These are phyloP conservation scores for Ampelomyces quisqualis DNA, from an alignment of 2,329 filamentous ascomycete species.

Conservation along the genomic window DNA sequence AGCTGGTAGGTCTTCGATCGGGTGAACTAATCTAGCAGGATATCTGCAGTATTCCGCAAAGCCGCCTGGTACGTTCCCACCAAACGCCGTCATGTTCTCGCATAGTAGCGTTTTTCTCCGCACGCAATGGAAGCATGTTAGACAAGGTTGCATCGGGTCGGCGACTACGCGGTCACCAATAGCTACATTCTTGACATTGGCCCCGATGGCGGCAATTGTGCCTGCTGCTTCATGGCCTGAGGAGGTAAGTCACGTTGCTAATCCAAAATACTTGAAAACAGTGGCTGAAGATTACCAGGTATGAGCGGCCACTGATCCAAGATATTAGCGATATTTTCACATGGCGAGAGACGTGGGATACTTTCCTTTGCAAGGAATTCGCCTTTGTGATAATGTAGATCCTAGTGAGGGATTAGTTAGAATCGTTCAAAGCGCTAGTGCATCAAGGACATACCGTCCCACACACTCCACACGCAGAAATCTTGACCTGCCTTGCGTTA, in stretches of 20 bases:
- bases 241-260: background rate
- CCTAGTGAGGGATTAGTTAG: slow-evolving; percentile 12
- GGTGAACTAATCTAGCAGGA: slow-evolving; percentile 61
- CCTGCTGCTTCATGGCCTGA: slow-evolving; percentile 68
- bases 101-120: slow-evolving; percentile 68
- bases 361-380: slow-evolving; percentile 26
- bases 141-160: slow-evolving; percentile 67
- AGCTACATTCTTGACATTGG: slow-evolving; percentile 60
- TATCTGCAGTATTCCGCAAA: slow-evolving; percentile 69
- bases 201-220: slow-evolving; percentile 60
- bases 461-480: slow-evolving; percentile 28
- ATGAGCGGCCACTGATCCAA: slow-evolving; percentile 22
- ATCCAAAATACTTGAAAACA: background rate
- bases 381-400: slow-evolving; percentile 30
- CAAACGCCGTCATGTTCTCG: slow-evolving; percentile 67
- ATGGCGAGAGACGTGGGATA: background rate
- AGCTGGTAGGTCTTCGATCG: slow-evolving; percentile 64
- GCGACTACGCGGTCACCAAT: slow-evolving; percentile 63
- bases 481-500: slow-evolving; percentile 20
- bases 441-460: slow-evolving; percentile 16
- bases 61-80: slow-evolving; percentile 67
- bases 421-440: too few species aligned
- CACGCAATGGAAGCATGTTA: slow-evolving; percentile 72
- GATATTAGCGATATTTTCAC: background rate
- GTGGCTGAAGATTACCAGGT: slow-evolving; percentile 14